These are phyloP conservation scores for Aspergillus indologenus DNA, from an alignment of 495 filamentous ascomycete genomes.

Conservation along the genomic window DNA sequence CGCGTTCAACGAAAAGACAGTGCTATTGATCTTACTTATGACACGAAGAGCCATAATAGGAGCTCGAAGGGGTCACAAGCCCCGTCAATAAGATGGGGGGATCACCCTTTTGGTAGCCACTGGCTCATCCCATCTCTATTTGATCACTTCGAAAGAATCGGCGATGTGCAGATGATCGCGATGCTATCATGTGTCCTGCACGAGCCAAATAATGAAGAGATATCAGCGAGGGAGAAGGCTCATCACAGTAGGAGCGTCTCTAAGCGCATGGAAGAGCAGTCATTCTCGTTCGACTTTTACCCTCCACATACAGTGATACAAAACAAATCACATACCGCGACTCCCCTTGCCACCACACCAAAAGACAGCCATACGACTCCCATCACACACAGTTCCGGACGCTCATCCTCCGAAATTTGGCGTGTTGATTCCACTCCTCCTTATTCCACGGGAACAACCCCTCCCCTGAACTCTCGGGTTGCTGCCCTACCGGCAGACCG, in stretches of 20 bases:
- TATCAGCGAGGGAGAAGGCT: slow-evolving; percentile 7
- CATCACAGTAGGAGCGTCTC: slow-evolving; percentile 18
- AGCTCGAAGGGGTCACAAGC: slow-evolving; percentile 19
- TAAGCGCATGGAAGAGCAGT: slow-evolving; percentile 22
- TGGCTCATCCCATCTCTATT: slow-evolving; percentile 67
- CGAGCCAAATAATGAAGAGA: slow-evolving; percentile 48
- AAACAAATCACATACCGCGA: slow-evolving; percentile 32
- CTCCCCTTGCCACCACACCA: slow-evolving; percentile 52
- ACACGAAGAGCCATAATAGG: slow-evolving; percentile 17
- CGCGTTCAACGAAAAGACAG: slow-evolving; percentile 30
- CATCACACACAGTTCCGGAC: slow-evolving; percentile 55
- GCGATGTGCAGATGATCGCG: slow-evolving; percentile 89
- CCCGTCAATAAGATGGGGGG: slow-evolving; percentile 78
- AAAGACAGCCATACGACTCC: slow-evolving; percentile 55
- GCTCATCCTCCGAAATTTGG: slow-evolving; percentile 39
- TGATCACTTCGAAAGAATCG: slow-evolving; percentile 71
- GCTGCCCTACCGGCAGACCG: slow-evolving; percentile 33
- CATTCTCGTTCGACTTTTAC: slow-evolving; percentile 34
- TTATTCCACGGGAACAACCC: slow-evolving; percentile 62
- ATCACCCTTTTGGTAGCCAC: slow-evolving; percentile 71
- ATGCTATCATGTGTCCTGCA: slow-evolving; percentile 90
- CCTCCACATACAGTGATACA: slow-evolving; percentile 25
- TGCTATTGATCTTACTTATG: slow-evolving; percentile 34
- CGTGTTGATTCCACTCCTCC: slow-evolving; percentile 49
- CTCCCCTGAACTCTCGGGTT: slow-evolving; percentile 47